Evolutionary conservation across 2,329 filamentous ascomycete genomes (phyloP), one percentile per base, ranked within the genome.

Genomic region (Aspergillus tubingensis): DNA sequence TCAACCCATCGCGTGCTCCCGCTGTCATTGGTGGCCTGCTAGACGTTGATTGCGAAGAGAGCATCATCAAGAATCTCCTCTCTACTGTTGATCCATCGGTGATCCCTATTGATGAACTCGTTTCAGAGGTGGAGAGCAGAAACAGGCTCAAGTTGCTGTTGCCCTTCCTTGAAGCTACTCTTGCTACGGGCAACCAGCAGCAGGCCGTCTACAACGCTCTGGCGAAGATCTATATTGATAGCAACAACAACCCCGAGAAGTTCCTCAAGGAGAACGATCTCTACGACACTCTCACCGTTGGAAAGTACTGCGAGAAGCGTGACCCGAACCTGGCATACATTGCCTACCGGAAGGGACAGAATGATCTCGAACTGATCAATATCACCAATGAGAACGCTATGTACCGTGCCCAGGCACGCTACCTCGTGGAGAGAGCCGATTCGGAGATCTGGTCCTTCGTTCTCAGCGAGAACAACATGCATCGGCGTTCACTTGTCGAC

Each of bases 381-480:
- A 94, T 99, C 73, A 98, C 95, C 72, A 99, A 98, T 70, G 96
- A 99, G 80, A 99, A 99, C 80, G 89, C 91, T n/a, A 99, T 99
- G 95, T 99, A 96, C 85, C 90, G 93, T 71, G 91, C 91, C n/a
- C 95, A 99, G 78, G 94, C 93, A 60, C 90, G 95, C 39, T 99
- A 99, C 78, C 85, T 99, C 23, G 83, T 99, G 55, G 93, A 97
- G 71, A 89, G 95, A 67, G 90, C 91, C 39, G 95, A 99, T 72
- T 77, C 83, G 2, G 95, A 99, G 76, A 87, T 99, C 51, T 99
- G 96, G 96, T 84, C 85, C 55, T 99, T 97, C 74, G 95, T 98
- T 13, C 85, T 99, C 36, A 96, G 90, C 76, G 88, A 92, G 70
- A 98, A 97, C 85, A 99, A 99, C 79, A 87, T 96, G 64, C 92